Base-by-base conservation (phyloP, 306 rosid genomes). In the Inga laurina region DNA sequence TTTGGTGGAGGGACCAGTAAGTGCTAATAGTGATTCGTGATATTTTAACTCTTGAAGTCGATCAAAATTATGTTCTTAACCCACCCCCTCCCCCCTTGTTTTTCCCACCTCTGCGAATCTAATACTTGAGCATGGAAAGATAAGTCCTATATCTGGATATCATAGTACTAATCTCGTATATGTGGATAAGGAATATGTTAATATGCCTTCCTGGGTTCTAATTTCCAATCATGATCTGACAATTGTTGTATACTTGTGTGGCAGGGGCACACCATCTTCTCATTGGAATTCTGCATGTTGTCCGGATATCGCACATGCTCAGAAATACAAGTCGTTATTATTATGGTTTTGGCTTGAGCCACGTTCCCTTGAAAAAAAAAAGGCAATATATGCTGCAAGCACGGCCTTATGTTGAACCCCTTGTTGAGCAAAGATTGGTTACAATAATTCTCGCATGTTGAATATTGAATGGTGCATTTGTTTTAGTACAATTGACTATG, bases 11-110 rank as follows among this genome's bases (percentile, higher is more conserved):
- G 76, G 11, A 82, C 59, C 65, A 24, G 65, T 45, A n/a, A 64
- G 73, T 76, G 82, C 72, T 77, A 67, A 67, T 71, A 4, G 74
- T 71, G 78, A 81, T 74, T 66, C 73, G 52, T 56, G 52, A 67
- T 59, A 74, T 59, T 57, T 81, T 48, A 66, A 19, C 59, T 12
- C 77, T 30, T 48, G 56, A 81, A 81, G 78, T 78, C 48, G 44
- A 78, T 74, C 76, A 61, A 22, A 56, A 22, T 10, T 59, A n/a
- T 59, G 66, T 59, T 59, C 32, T 59, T 10, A 6, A 9, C 5
- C 32, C 15, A 2, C 34, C 2, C 66, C 32, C 32, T 10, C 34
- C 2, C 66, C 34, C 32, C 10, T 10, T 8, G 32, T 22, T 8
- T 22, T 59, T 22, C 32, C 66, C 66, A 32, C 66, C 32, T 22